Evolutionary conservation across 2,329 filamentous ascomycete species (phyloP).

Genomic region (Pyricularia pennisetigena): DNA sequence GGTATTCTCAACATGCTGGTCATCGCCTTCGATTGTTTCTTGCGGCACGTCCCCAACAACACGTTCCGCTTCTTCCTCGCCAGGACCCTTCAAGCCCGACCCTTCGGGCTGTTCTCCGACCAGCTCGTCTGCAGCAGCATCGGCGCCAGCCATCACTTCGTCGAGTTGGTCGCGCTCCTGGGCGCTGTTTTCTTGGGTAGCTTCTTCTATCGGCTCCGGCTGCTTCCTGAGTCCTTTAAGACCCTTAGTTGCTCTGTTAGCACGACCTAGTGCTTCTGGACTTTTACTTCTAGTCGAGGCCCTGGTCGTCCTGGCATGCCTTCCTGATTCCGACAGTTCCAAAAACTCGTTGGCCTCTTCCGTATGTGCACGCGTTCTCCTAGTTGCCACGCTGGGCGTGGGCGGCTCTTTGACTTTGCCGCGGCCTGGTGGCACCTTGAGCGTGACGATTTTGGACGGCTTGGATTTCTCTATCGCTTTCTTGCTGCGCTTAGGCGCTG

Average conservation of each 20-base stretch:
- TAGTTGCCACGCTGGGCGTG: slow-evolving; percentile 19
- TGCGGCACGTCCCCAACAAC: slow-evolving; percentile 6
- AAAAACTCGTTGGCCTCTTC: slow-evolving; percentile 46
- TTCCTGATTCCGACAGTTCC: slow-evolving; percentile 52
- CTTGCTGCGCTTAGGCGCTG: slow-evolving; percentile 8
- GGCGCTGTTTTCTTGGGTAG: slow-evolving; percentile 37
- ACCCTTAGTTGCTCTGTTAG: slow-evolving; percentile 35
- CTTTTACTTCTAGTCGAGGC: slow-evolving; percentile 41
- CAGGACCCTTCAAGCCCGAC: slow-evolving; percentile 9
- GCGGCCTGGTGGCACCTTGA: slow-evolving; percentile 14
- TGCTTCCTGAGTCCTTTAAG: slow-evolving; percentile 39
- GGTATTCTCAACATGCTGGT: slow-evolving; percentile 11
- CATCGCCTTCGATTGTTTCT: slow-evolving; percentile 2
- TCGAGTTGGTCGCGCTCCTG: slow-evolving; percentile 10
- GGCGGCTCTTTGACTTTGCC: slow-evolving; percentile 9
- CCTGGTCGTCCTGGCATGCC: slow-evolving; percentile 38
- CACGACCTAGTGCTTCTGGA: slow-evolving; percentile 38
- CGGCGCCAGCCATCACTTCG: slow-evolving; percentile 25
- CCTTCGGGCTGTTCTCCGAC: slow-evolving; percentile 4
- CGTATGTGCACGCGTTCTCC: slow-evolving; percentile 44
- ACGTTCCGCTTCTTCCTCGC: slow-evolving; percentile 20
- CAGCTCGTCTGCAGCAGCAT: slow-evolving; percentile 10
- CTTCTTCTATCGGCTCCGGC: slow-evolving; percentile 37
- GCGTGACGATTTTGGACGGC: slow-evolving; percentile 16
- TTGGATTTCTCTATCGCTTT: slow-evolving; percentile 13